Percentiles rank a stretch among this genome's conserved stretches.
These are phyloP conservation scores for Curvularia hawaiiensis DNA, from an alignment of 2,329 filamentous ascomycete species.

Conservation along the genomic window DNA sequence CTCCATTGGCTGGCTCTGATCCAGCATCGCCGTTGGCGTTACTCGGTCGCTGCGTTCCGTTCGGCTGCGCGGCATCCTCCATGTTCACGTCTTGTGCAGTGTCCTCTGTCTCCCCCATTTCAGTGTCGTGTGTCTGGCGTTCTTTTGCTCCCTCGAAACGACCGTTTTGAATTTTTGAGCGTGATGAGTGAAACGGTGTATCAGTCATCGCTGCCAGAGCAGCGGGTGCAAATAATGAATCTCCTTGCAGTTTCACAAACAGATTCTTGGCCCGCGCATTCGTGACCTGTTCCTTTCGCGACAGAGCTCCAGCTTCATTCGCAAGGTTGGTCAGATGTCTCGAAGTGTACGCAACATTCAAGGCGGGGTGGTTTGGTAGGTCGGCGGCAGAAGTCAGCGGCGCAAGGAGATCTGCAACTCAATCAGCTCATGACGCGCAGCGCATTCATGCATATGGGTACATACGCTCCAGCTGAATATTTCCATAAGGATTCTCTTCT, in stretches of 20 bases:
- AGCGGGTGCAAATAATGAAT: slow-evolving; percentile 69
- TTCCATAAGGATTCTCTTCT: slow-evolving; percentile 75
- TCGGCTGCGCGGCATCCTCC: slow-evolving; percentile 30
- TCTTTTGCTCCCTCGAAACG: slow-evolving; percentile 17
- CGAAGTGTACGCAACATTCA: slow-evolving; percentile 76
- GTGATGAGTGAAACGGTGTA: slow-evolving; percentile 27
- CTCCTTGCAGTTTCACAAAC: slow-evolving; percentile 74
- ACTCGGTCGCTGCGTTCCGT: slow-evolving; percentile 18
- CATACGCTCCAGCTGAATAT: slow-evolving; percentile 73
- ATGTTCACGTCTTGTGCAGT: slow-evolving; percentile 34
- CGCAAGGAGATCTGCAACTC: slow-evolving; percentile 68
- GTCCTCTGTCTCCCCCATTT: slow-evolving; percentile 21
- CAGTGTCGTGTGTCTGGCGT: slow-evolving; percentile 13
- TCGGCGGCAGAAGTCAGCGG: slow-evolving; percentile 78
- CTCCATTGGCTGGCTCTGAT: slow-evolving; percentile 22
- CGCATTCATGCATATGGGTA: not conserved
- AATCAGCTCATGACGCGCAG: slow-evolving; percentile 29
- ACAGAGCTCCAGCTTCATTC: slow-evolving; percentile 69
- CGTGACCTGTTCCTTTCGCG: slow-evolving; percentile 75
- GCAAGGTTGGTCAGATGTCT: slow-evolving; percentile 74
- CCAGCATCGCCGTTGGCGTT: slow-evolving; percentile 19
- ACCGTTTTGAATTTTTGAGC: slow-evolving; percentile 18
- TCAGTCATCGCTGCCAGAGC: slow-evolving; percentile 56
- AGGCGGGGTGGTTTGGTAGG: slow-evolving; percentile 72
- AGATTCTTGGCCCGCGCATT: slow-evolving; percentile 77